Evolutionary conservation across 768 basidiomycete species (phyloP), one percentile per base, ranked within the genome.

Genomic region (Boletus speciosus): DNA sequence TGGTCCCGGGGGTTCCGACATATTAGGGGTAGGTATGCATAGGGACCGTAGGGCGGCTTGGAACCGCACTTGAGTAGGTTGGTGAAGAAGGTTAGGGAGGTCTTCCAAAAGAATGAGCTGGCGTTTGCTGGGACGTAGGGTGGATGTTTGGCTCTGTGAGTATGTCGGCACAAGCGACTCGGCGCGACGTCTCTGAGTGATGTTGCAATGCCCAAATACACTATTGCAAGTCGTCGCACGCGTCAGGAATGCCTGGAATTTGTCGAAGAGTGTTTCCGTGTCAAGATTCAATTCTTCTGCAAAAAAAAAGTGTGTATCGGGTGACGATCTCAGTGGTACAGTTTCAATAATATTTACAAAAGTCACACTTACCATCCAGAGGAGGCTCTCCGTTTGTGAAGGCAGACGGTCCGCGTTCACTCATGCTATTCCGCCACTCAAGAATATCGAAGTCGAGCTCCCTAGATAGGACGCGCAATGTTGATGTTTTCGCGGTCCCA

Each of bases 401-500:
- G 12, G 51, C 50, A 25, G 58, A 39, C 0, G 68, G 56, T 29
- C 68, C 66, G 21, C 69, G 66, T 44, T 88, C 87, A 42, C 81
- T 84, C 51, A 81, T 74, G 0, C 81, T 72, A 65, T 88, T 91
- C 42, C 80, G 75, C 92, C 94, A 98, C 66, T 99, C 96, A 23
- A 93, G 64, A 35, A 97, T 78, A 47, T 94, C 88, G 49, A 90
- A 83, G 2, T 77, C 82, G 61, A 95, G 71, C 62, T 95, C 91
- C 15, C 72, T 73, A 0, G 90, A 78, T 21, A 99, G 73, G 2
- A 93, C 80, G 27, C 82, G 81, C 3, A 98, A 60, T 0, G 92
- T 92, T 0, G 93, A 81, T 0, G 96, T 97, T 75, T 99, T 99
- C 0, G 84, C 96, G 0, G 85, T 82, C 1, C 96, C 96, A 8